Evolutionary conservation across 2,329 filamentous ascomycete species (phyloP).

Genomic region (Fusarium luffae): DNA sequence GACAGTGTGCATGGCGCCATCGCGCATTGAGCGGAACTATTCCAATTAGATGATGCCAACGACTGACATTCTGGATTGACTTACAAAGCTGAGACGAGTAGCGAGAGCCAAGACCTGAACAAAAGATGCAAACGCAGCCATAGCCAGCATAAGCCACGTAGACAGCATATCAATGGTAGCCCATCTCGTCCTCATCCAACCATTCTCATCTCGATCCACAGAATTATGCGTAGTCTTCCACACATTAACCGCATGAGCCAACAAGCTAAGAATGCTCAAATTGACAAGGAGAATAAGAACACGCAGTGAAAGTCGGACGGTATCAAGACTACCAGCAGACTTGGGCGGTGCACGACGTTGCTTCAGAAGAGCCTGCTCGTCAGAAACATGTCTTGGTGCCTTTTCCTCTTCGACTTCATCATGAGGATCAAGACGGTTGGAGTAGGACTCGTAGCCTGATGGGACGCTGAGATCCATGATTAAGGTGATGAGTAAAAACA

Average conservation of each 20-base stretch:
- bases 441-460: constrained; percentile 15
- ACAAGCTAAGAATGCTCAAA: constrained; percentile 6
- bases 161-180: constrained; percentile 8
- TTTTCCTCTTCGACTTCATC: constrained; percentile 6
- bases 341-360: neutral
- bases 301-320: constrained; percentile 1
- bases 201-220: constrained; percentile 13
- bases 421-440: constrained; percentile 15
- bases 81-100: neutral
- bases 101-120: neutral
- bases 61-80: too few species aligned
- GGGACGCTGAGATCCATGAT: constrained; percentile 10
- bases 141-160: constrained; percentile 14
- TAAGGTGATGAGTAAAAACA: neutral
- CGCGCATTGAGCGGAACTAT: neutral
- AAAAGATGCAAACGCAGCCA: neutral
- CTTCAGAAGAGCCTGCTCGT: constrained; percentile 1
- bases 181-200: constrained; percentile 15
- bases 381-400: neutral
- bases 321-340: neutral
- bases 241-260: neutral
- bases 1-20: neutral
- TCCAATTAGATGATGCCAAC: too few species aligned
- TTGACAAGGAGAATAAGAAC: constrained; percentile 1
- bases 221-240: constrained; percentile 20